Base-by-base conservation (phyloP, 129 eudicot species). In the Logfia minima region DNA sequence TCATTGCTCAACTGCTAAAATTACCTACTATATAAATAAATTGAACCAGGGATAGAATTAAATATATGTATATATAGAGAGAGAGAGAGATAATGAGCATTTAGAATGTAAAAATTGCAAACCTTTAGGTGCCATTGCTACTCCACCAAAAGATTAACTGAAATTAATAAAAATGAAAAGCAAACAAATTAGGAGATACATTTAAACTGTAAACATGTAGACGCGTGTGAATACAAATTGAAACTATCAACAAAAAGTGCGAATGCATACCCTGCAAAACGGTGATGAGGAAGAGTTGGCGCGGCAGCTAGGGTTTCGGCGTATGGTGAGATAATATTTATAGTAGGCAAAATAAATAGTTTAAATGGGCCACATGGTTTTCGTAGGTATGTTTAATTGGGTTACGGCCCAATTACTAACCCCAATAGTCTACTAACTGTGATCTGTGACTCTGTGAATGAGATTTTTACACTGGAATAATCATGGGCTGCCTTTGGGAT, bases 261-360 rank as follows among this genome's bases (percentile, higher is more conserved):
- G 13, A 21, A 5, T n/a, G 64, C 26, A 6, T 48, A 48, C 55
- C 55, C 55, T 48, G 55, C 55, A 48, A 48, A 48, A 48, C 70
- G 70, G 35, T 37, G 75, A 56, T 14, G 84, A 62, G 48, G 66
- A 59, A 66, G 74, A 52, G 79, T 75, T 45, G 55, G 55, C 55
- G 56, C 79, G 29, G 84, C 79, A 65, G 17, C 79, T 80, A 80
- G 84, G 84, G 84, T 80, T 80, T 80, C 23, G 60, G 4, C 55
- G 24, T 35, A 26, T 14, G 53, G 11, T 35, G 23, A 48, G 56
- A 73, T 58, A 56, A 32, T 3, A 73, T 59, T 19, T 73, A 73
- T 73, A 73, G 34, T 6, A 41, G 17, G 10, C 5, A 28, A 14
- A 29, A 72, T 19, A 71, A 45, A 29, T 28, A 6, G 56, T 59